phyloP scores from a whole-genome alignment of 2,329 filamentous ascomycete genomes.

The Botrytis fragariae region DNA sequence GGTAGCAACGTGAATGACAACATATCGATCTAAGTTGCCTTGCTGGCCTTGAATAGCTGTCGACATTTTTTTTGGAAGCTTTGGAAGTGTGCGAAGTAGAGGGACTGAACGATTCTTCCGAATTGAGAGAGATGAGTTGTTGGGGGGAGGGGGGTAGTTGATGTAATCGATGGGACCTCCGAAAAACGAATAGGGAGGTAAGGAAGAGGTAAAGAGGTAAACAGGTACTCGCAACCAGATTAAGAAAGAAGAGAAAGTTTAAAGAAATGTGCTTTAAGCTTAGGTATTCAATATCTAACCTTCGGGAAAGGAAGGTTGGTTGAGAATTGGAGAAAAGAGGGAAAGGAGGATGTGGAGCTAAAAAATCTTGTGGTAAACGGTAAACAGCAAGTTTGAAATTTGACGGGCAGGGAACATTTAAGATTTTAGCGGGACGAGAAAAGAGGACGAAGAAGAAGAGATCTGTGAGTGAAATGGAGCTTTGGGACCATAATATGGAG shows the following conservation, averaged over 20 bases:
- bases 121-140: conserved; percentile 52
- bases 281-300: conserved; percentile 8
- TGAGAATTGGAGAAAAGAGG: conserved; percentile 2
- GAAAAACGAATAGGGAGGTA: conserved; percentile 63
- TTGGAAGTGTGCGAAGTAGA: conserved; percentile 44
- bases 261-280: neutral
- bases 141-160: conserved; percentile 45
- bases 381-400: conserved; percentile 19
- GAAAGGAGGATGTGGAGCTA: conserved; percentile 19
- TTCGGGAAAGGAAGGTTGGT: neutral
- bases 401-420: conserved; percentile 16
- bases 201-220: conserved; percentile 50
- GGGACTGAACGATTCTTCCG: neutral
- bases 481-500: neutral
- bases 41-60: conserved; percentile 52
- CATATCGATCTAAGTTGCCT: conserved; percentile 87
- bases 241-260: conserved; percentile 17
- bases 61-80: conserved; percentile 60
- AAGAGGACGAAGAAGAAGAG: neutral
- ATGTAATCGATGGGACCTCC: conserved; percentile 42
- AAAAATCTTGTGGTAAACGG: conserved; percentile 18
- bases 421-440: conserved; percentile 17
- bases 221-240: conserved; percentile 33
- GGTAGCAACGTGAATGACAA: conserved; percentile 97
- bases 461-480: neutral